Percentiles rank a stretch among this genome's conserved stretches.
Evolutionary conservation across 2,329 filamentous ascomycete genomes (phyloP).

Genomic region (Cucurbitaria berberidis): DNA sequence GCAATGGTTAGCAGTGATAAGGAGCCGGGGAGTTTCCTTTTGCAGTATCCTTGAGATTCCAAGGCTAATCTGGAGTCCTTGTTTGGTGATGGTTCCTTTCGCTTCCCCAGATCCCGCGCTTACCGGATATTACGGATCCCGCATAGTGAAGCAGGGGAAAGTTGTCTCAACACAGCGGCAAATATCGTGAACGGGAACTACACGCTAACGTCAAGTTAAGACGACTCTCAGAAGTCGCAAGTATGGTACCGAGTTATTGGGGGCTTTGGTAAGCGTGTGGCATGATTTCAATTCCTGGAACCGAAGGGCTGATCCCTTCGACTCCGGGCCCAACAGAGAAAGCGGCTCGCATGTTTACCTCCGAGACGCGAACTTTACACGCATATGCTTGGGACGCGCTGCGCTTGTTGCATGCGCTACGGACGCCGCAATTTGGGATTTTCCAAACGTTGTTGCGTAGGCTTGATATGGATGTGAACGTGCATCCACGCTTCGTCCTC

Average conservation of each 20-base stretch:
- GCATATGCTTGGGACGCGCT: neutral
- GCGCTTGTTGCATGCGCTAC: neutral
- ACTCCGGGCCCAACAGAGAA: neutral
- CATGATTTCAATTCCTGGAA: neutral
- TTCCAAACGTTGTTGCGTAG: neutral
- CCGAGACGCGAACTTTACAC: neutral
- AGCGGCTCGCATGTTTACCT: neutral
- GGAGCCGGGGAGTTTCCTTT: conserved; percentile 7
- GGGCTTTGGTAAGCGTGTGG: neutral
- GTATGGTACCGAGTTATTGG: neutral
- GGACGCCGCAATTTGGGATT: conserved; percentile 4
- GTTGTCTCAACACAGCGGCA: neutral
- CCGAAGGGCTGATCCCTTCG: too few species aligned
- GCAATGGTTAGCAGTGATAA: neutral
- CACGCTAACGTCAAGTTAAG: neutral
- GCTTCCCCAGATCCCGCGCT: conserved; percentile 6
- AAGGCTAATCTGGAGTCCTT: neutral
- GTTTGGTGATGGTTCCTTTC: neutral
- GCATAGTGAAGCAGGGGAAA: neutral
- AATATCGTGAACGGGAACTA: neutral
- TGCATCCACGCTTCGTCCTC: neutral
- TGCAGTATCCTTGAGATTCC: conserved; percentile 4
- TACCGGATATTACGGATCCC: neutral
- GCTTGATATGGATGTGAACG: neutral
- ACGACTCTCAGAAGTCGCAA: neutral